Base-by-base conservation (phyloP, 1,284 basidiomycete genomes). In the Coniophora puteana region DNA sequence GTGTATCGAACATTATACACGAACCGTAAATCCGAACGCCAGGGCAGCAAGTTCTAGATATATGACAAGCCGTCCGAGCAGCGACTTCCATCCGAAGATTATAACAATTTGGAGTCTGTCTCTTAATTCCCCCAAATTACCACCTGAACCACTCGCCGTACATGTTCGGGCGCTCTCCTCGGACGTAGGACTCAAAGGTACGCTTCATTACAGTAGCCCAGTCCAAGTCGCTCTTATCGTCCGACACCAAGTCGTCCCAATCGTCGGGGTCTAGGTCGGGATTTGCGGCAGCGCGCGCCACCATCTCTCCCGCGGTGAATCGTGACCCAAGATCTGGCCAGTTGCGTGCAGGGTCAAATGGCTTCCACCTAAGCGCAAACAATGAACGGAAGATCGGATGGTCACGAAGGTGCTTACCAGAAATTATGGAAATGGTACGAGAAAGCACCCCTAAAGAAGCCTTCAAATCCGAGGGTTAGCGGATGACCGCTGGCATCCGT, bases 171-270 rank as follows among this genome's bases (percentile, higher is more conserved):
- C 74, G 59, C 60, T 89, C 85, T 4, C 78, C 81, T 17, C 86
- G 69, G 32, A 89, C 50, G 57, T 80, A 89, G 17, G 75, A 71
- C 62, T 89, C 87, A 53, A 88, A 89, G 18, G 85, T 88, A 49
- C 88, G 68, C 65, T 89, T 89, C 44, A 89, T 57, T 13, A 88
- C 83, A 0, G 83, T 76, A 16, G 80, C 70, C 87, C 86, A 89
- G 54, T 79, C 76, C 42, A 89, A 58, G 56, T 89, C 86, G 22
- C 74, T 63, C 59, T 77, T 74, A 57, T 76, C 74, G 29, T 65
- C 51, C 12, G 42, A 22, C 25, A 46, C 31, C 6, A 27, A 24
- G 22, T 54, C 54, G 21, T 36, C 24, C 41, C 52, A 47, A 13
- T 41, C 11, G 27, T 57, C 54, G 16, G 50, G 54, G 32, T 52